Evolutionary conservation across 768 basidiomycete genomes (phyloP), one percentile per base, ranked within the genome.

Genomic region (Mycena filopes): DNA sequence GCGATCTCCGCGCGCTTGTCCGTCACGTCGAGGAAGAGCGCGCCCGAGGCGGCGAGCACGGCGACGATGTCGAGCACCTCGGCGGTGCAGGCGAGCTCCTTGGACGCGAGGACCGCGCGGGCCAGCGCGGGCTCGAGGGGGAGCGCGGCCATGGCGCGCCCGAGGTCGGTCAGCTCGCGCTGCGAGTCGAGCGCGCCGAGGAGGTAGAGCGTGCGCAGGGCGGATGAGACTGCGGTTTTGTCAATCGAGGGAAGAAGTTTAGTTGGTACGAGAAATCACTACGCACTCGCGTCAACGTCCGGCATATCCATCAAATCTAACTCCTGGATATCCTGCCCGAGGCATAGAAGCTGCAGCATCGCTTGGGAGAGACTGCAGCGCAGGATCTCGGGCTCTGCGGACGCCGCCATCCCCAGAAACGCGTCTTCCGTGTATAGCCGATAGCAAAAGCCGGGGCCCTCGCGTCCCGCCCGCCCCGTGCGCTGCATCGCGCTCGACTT

Each of bases 381-480:
- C 67, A 91, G 86, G 48, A 99, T 98, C 78, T 99, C 98, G 1
- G 97, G 97, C 70, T 94, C 88, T 16, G 89, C 82, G 11, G 92
- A 85, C 15, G 83, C 69, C 6, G 81, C 78, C 84, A 99, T 86
- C 13, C 78, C 76, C 47, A 86, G 81, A 77, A 92, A 99, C 6
- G 88, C 85, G 4, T 87, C 83, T 74, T 96, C 92, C 0, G 97
- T 95, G 78, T 97, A 99, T 15, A 99, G 80, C 25, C 98, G 88
- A 79, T 93, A 99, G 77, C 98, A 99, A 49, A 85, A 82, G 10
- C 98, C 98, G 33, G 83, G 79, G 5, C 93, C 90, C 78, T 98
- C 95, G 61, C 98, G 94, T 66, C 98, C 98, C 0, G 97, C 98
- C 60, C 98, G 94, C 75, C 98, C 98, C 3, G 95, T 87, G n/a